Conservation (phyloP, 2,329 filamentous ascomycete genomes). For the Tolypocladium nubicola region DNA sequence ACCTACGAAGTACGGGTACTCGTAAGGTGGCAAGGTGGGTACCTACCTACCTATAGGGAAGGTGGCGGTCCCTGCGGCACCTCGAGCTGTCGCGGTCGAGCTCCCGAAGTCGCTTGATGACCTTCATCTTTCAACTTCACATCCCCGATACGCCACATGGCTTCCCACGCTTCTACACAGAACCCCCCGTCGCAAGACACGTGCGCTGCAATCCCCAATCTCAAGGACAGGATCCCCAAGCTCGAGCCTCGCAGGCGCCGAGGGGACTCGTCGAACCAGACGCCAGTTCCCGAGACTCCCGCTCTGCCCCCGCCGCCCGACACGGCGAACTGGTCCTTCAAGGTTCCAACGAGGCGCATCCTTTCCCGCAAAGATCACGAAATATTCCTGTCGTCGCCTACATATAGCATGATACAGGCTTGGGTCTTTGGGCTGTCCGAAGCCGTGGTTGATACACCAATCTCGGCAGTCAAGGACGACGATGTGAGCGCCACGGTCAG, state of each 20-base stretch:
- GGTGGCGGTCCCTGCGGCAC: neutral
- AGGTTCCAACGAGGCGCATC: constrained; percentile 65
- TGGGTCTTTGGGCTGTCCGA: constrained; percentile 86
- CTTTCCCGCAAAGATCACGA: constrained; percentile 72
- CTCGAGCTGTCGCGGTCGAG: neutral
- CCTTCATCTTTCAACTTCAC: neutral
- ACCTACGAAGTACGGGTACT: no score
- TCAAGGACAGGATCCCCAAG: constrained; percentile 51
- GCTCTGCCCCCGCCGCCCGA: constrained; percentile 58
- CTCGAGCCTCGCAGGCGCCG: constrained; percentile 54
- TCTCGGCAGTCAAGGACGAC: constrained; percentile 47
- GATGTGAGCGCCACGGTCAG: constrained; percentile 49
- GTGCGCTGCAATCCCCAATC: constrained; percentile 16
- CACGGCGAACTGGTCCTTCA: constrained; percentile 49
- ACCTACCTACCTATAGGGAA: no score
- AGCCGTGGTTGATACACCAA: constrained; percentile 59
- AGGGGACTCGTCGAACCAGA: constrained; percentile 38
- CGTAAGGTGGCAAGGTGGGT: neutral
- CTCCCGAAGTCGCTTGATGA: neutral
- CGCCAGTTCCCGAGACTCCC: constrained; percentile 66
- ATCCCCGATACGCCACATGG: constrained; percentile 9
- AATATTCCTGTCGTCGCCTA: constrained; percentile 66
- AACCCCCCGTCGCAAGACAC: constrained; percentile 1
- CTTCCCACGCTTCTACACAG: constrained; percentile 10
- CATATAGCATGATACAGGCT: constrained; percentile 64